Conservation (phyloP, 805 yeast species). For the Schizosaccharomyces japonicus region DNA sequence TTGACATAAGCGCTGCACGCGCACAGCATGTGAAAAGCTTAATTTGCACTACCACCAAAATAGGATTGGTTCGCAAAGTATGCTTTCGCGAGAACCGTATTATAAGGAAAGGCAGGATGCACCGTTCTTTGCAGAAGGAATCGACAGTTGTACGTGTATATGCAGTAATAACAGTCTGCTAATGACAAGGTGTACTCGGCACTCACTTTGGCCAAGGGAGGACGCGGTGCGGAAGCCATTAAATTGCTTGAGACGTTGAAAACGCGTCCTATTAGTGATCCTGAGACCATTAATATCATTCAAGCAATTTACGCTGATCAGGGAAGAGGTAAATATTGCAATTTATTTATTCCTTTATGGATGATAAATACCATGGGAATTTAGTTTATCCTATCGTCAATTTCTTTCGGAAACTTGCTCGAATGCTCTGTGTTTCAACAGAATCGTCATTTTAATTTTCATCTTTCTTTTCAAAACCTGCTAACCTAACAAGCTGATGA, state of each 20-base stretch:
- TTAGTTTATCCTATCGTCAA: not conserved
- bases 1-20: no score
- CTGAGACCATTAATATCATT: not conserved
- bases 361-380: not conserved
- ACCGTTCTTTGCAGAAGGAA: not conserved
- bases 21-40: no score
- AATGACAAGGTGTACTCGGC: conserved; percentile 1
- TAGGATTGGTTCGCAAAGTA: no score
- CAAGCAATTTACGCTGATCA: conserved; percentile 1
- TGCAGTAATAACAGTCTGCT: not conserved
- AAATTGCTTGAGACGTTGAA: not conserved
- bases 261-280: not conserved
- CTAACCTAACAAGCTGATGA: not conserved
- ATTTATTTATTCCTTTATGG: not conserved
- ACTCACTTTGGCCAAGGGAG: not conserved
- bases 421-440: not conserved
- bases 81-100: no score
- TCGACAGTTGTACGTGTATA: not conserved
- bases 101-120: no score
- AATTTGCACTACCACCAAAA: no score
- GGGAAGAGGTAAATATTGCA: not conserved
- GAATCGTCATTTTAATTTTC: not conserved
- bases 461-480: no score
- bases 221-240: conserved; percentile 3
- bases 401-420: not conserved